Evolutionary conservation across 345 rosid genomes (phyloP), one percentile per base, ranked within the genome.

Genomic region (Eucalyptus tenuipes): DNA sequence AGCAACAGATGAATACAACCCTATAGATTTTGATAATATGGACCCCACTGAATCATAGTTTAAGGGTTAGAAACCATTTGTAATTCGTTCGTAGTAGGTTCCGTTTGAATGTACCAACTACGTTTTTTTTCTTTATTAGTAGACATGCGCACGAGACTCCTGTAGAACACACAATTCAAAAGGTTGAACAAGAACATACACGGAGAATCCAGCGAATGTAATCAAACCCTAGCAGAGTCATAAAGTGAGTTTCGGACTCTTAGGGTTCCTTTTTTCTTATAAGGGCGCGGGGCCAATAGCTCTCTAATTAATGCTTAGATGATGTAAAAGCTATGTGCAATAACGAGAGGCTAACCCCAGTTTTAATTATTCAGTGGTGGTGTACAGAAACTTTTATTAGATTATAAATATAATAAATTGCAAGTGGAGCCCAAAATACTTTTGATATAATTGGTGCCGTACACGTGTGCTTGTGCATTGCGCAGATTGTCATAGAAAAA

Each of bases 151-250:
- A 18, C 12, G 82, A 37, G 4, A 37, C 81, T 37, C 45, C 45
- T 1, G 6, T 71, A 71, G 45, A 37, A 18, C 7, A 71, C 45
- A 37, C 81, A 10, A 37, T 37, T 37, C 45, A 10, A 71, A 71
- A 71, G 81, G 40, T 22, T 18, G 81, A 71, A 71, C 53, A 53
- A 75, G 86, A 87, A 90, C 61, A 75, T 90, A 45, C 71, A 52
- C 93, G 92, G 80, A 92, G 89, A 92, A 93, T 93, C 94, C 91
- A 59, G 93, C 91, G 88, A 91, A 92, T 86, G 91, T 50, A 87
- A 92, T 79, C 57, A 89, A 90, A 90, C 87, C 87, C 66, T 85
- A 82, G 90, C 85, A 89, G 91, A 88, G 89, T 86, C 33, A 45
- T 68, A 88, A 90, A 88, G 89, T 86, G 89, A 85, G 66, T 84